Conservation (phyloP, 108 stramenopile genomes). For the Aurantiochytrium sp. region DNA sequence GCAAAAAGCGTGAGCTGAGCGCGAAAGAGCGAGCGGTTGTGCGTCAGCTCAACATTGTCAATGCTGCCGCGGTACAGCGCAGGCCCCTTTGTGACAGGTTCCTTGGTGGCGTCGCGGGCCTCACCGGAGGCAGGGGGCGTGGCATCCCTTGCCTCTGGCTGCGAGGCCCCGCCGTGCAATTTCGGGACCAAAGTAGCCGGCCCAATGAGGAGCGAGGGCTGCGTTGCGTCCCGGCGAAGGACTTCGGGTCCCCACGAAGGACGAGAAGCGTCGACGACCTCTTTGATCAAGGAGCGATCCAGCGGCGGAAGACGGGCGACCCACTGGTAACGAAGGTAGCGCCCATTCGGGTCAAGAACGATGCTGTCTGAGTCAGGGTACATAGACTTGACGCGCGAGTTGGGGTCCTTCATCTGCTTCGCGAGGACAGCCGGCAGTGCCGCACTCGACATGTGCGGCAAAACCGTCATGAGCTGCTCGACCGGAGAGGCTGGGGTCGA, state of each 20-base stretch:
- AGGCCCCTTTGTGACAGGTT: not conserved
- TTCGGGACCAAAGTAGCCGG: no score
- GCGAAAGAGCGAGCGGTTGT: no score
- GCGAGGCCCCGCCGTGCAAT: no score
- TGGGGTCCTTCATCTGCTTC: slow-evolving; percentile 77
- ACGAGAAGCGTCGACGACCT: slow-evolving; percentile 55
- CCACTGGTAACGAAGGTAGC: slow-evolving; percentile 96
- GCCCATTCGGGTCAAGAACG: slow-evolving; percentile 85
- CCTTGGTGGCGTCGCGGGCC: not conserved
- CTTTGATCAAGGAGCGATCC: slow-evolving; percentile 80
- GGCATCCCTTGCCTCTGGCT: no score
- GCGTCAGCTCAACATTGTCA: no score
- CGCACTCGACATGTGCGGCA: slow-evolving; percentile 83
- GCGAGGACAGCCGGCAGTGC: slow-evolving; percentile 81
- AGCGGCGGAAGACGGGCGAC: slow-evolving; percentile 95
- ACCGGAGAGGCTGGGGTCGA: slow-evolving; percentile 85
- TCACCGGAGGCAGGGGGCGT: no score
- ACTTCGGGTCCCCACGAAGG: not conserved
- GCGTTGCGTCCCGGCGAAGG: no score
- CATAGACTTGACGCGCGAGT: slow-evolving; percentile 89
- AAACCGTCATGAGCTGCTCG: slow-evolving; percentile 93
- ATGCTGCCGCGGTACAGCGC: no score
- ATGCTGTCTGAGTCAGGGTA: slow-evolving; percentile 75
- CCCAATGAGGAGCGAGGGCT: no score
- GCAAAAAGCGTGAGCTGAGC: no score